These are phyloP conservation scores for Fistulifera solaris DNA, from an alignment of 108 stramenopile species.

Conservation along the genomic window DNA sequence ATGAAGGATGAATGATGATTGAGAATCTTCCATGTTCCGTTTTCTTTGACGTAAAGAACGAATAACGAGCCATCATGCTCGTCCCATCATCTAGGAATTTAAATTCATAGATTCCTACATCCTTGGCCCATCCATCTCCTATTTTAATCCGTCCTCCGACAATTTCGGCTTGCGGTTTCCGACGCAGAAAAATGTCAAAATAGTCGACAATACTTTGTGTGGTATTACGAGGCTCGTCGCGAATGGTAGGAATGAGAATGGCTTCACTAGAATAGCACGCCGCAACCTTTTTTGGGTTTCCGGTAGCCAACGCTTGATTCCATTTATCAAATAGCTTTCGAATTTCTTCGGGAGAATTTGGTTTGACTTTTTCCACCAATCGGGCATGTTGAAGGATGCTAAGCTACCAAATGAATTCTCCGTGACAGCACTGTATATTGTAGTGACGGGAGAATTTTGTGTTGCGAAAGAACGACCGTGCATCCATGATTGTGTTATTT, in stretches of 20 bases:
- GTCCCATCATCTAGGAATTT: conserved; percentile 39
- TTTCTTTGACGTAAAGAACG: conserved; percentile 47
- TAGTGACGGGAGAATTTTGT: too few species aligned
- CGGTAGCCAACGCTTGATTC: conserved; percentile 21
- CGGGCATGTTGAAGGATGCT: too few species aligned
- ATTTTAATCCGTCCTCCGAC: conserved; percentile 35
- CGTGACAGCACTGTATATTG: too few species aligned
- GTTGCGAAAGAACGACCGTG: too few species aligned
- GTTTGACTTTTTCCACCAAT: too few species aligned
- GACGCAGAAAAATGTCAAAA: conserved; percentile 31
- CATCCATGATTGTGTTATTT: too few species aligned
- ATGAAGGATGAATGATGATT: conserved; percentile 43
- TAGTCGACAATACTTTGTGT: conserved; percentile 23
- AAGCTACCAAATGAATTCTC: too few species aligned
- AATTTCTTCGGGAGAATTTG: conserved; percentile 28
- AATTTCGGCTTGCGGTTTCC: conserved; percentile 43
- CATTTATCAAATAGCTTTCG: conserved; percentile 32
- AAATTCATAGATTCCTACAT: conserved; percentile 46
- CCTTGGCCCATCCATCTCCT: conserved; percentile 33
- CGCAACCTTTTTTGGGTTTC: conserved; percentile 21
- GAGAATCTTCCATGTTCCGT: conserved; percentile 20
- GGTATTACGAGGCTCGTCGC: conserved; percentile 22
- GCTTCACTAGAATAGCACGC: conserved; percentile 19
- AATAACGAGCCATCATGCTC: conserved; percentile 46
- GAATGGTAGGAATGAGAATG: conserved; percentile 21